These are phyloP conservation scores for Colletotrichum lindemuthianum DNA, from an alignment of 2,329 filamentous ascomycete genomes.

Conservation along the genomic window DNA sequence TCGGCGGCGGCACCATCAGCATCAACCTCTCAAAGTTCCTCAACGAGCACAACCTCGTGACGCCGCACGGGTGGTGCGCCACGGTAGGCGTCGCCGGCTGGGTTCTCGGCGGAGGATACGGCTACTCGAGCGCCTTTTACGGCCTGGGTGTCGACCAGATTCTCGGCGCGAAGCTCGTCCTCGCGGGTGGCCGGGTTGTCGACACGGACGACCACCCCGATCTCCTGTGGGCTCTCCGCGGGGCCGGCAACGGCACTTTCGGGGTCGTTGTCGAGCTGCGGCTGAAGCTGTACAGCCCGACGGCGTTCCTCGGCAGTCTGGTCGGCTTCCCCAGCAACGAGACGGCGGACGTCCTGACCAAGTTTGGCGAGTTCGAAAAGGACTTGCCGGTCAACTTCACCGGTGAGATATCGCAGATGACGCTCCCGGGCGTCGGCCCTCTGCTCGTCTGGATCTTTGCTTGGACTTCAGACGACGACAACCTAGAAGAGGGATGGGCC, in stretches of 20 bases:
- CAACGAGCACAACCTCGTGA: constrained; percentile 19
- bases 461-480: constrained; percentile 23
- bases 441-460: constrained; percentile 17
- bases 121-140: constrained; percentile 42
- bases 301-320: constrained; percentile 23
- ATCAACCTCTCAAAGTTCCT: constrained; percentile 31
- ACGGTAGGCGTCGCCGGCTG: constrained; percentile 47
- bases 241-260: constrained; percentile 49
- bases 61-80: constrained; percentile 27
- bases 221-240: constrained; percentile 50
- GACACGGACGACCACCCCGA: constrained; percentile 46
- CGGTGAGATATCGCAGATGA: constrained; percentile 14
- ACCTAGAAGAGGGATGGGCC: constrained; percentile 15
- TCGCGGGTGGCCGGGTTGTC: constrained; percentile 47
- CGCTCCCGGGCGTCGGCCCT: constrained; percentile 23
- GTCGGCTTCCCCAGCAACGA: constrained; percentile 33
- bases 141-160: constrained; percentile 51
- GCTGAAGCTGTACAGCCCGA: constrained; percentile 49
- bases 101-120: constrained; percentile 48
- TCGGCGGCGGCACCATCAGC: constrained; percentile 35
- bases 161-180: constrained; percentile 49
- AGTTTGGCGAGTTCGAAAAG: constrained; percentile 34
- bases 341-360: constrained; percentile 39
- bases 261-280: constrained; percentile 52
- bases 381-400: constrained; percentile 40